Evolutionary conservation across 768 basidiomycete genomes (phyloP), one percentile per base, ranked within the genome.

Genomic region (Chalciporus piperatus): DNA sequence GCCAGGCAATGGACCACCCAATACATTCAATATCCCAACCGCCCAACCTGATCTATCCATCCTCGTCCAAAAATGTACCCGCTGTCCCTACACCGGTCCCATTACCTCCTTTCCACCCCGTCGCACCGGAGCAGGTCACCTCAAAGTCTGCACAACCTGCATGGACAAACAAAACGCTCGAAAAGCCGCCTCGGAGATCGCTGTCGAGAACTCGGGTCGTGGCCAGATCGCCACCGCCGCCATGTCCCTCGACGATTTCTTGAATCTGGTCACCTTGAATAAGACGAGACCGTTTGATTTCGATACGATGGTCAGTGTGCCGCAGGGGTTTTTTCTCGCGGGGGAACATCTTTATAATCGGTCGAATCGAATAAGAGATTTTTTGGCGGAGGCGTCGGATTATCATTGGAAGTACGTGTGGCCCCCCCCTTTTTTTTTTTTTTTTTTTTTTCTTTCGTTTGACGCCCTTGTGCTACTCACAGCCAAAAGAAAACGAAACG

Each of bases 391-490:
- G 43, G 67, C 67, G 12, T 69, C 67, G 2, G 69, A 69, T 51
- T 69, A 70, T 45, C 67, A 70, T 32, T 69, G 69, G 67, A 69
- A 69, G 67, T 69, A 30, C 6, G 67, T 68, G n/a, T n/a, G n/a
- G n/a, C n/a, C n/a, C n/a, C n/a, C n/a, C n/a, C n/a, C n/a, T 23
- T 22, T 9, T 19, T 30, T 41, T n/a, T 27, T 32, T n/a, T 27
- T 27, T 28, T 23, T 22, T 9, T 19, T 30, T 41, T n/a, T 27
- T 32, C 20, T 27, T 27, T 28, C 35, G 22, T 33, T n/a, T 11
- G 13, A 10, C 16, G n/a, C n/a, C n/a, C n/a, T n/a, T n/a, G n/a
- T n/a, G n/a, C n/a, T n/a, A n/a, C n/a, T n/a, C n/a, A 7, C 28
- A 69, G 67, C 14, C 67, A 69, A 54, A 69, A 69, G 56, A 69